Evolutionary conservation across 306 rosid genomes (phyloP), one percentile per base, ranked within the genome.

Genomic region (Rosa multiflora): DNA sequence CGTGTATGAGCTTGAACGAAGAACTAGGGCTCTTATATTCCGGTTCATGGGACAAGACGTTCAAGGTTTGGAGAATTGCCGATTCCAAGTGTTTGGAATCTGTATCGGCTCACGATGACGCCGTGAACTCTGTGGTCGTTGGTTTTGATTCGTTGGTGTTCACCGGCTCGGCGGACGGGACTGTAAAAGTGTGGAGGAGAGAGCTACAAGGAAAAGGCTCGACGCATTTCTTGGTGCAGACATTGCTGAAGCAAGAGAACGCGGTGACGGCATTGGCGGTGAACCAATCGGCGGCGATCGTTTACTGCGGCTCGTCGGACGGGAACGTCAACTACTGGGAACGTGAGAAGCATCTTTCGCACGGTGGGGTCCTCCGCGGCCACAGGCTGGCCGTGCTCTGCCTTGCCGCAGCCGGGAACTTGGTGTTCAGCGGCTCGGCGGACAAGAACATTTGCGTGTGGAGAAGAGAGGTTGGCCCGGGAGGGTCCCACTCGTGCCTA

Each of bases 151-250:
- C 85, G 5, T 79, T 79, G 9, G 91, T 91, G 3, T 88, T 95
- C 78, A 88, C 98, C 0, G 99, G 99, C 0, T 93, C 99, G 0
- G 99, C 99, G 0, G 99, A 95, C 5, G 99, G 99, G 37, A 90
- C 93, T 4, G 96, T 95, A 49, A 95, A 93, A 80, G 83, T 91
- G 71, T 95, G 99, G 99, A 75, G 75, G 74, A 85, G 98, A 35
- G 92, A 82, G 58, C 13, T 63, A 0, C 61, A 66, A 1, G 89
- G 85, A 4, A 85, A 85, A 20, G 88, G 82, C 18, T 85, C 85
- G 11, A 74, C 48, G 67, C 99, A 93, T 72, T 74, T 79, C 8
- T 43, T 95, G 79, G 84, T 86, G n/a, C 90, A 86, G 52, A 69
- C 87, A n/a, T 63, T 95, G 83, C 8, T 95, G 80, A 81, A 82